These are phyloP conservation scores for Kondoa subrosea DNA, from an alignment of 768 basidiomycete genomes.

Conservation along the genomic window DNA sequence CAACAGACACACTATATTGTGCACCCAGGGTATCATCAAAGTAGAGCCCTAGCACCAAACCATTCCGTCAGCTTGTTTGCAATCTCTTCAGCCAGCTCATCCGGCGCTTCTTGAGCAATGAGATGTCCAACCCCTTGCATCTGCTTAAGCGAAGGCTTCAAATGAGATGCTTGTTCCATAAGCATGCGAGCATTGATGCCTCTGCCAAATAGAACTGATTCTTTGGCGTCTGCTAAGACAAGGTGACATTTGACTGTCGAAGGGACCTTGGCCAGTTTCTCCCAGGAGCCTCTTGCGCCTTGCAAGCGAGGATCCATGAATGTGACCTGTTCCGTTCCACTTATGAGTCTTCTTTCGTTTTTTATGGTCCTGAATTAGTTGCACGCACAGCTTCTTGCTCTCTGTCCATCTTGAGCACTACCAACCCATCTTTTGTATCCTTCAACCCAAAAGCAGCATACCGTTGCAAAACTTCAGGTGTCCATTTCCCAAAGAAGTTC, in stretches of 20 bases:
- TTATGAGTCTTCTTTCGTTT: no score
- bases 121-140: slow-evolving; percentile 24
- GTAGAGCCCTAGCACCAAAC: neutral
- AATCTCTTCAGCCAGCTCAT: slow-evolving; percentile 18
- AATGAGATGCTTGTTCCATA: neutral
- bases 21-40: no score
- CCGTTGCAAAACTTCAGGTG: slow-evolving; percentile 15
- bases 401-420: slow-evolving; percentile 21
- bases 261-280: slow-evolving; percentile 19
- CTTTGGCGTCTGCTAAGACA: slow-evolving; percentile 20
- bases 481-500: slow-evolving; percentile 46
- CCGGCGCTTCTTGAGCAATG: slow-evolving; percentile 26
- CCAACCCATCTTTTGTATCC: slow-evolving; percentile 10
- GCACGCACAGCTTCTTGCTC: slow-evolving; percentile 24
- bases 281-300: slow-evolving; percentile 20
- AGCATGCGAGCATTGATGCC: slow-evolving; percentile 3
- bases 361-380: no score
- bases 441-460: slow-evolving; percentile 22
- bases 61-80: neutral
- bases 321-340: slow-evolving; percentile 19
- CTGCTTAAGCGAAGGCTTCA: slow-evolving; percentile 10
- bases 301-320: slow-evolving; percentile 22
- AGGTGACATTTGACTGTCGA: slow-evolving; percentile 21
- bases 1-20: no score
- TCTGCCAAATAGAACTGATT: slow-evolving; percentile 19